Conservation (phyloP, 768 basidiomycete genomes). For the Phaeolepiota aurea region DNA sequence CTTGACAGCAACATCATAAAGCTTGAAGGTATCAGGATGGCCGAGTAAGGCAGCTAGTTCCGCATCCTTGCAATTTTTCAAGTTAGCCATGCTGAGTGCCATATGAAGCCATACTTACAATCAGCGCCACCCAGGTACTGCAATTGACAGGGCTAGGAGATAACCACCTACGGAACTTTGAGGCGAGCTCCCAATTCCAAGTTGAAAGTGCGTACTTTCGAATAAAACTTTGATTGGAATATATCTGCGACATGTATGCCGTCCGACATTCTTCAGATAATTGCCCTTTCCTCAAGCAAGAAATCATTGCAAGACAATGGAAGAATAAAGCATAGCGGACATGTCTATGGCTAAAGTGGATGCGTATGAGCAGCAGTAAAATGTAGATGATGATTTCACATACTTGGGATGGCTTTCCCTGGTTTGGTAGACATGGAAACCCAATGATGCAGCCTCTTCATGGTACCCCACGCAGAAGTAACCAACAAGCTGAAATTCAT, state of each 20-base stretch:
- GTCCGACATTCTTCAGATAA: constrained; percentile 23
- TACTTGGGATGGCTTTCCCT: constrained; percentile 60
- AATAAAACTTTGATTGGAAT: constrained; percentile 52
- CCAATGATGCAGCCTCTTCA: constrained; percentile 51
- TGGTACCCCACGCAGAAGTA: constrained; percentile 54
- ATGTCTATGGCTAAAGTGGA: constrained; percentile 47
- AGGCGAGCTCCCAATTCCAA: constrained; percentile 1
- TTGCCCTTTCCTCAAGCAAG: constrained; percentile 41
- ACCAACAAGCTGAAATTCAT: constrained; percentile 42
- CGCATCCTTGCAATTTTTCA: constrained; percentile 40
- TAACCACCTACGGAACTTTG: constrained; percentile 41
- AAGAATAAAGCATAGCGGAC: constrained; percentile 63
- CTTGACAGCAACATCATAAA: constrained; percentile 67
- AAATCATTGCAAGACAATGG: constrained; percentile 60
- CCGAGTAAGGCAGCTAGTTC: constrained; percentile 55
- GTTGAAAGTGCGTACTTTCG: constrained; percentile 32
- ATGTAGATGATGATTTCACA: constrained; percentile 7
- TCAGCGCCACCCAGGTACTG: constrained; percentile 59
- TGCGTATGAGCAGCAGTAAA: not conserved
- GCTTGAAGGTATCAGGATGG: constrained; percentile 48
- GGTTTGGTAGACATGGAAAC: constrained; percentile 53
- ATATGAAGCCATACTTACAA: constrained; percentile 30
- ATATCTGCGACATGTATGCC: constrained; percentile 47
- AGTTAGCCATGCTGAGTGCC: not conserved
- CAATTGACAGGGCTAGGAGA: constrained; percentile 64